A percentile compares a stretch with the other conserved stretches of the same genome.
phyloP scores from a whole-genome alignment of 306 rosid genomes.

The Sechiopsis laciniata region DNA sequence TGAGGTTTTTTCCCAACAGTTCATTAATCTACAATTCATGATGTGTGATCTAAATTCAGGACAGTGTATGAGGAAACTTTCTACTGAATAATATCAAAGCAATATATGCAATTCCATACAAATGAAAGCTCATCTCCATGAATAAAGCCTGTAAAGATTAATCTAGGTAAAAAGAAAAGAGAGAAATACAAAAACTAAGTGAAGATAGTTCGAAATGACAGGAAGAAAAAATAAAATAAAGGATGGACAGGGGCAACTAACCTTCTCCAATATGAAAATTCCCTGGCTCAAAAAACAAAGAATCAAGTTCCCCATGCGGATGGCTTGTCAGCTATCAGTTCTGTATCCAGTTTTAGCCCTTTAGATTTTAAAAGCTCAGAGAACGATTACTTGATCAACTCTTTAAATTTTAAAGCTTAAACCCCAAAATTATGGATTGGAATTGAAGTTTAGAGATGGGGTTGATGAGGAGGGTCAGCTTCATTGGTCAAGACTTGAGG shows the following conservation, averaged over 20 bases:
- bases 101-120: neutral
- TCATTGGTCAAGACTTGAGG: too few relatives aligned
- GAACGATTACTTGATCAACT: neutral
- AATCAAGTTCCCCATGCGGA: slow-evolving; percentile 42
- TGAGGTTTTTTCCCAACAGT: too few relatives aligned
- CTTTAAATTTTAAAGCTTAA: neutral
- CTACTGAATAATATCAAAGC: neutral
- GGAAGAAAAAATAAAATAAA: slow-evolving; percentile 7
- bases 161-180: neutral
- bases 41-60: neutral
- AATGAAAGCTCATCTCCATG: neutral
- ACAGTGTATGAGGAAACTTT: too few relatives aligned
- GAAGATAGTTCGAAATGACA: slow-evolving; percentile 33
- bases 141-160: neutral
- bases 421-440: neutral
- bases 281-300: slow-evolving; percentile 31
- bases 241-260: slow-evolving; percentile 19
- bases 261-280: slow-evolving; percentile 26
- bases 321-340: too few relatives aligned
- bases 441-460: slow-evolving; percentile 12
- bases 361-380: neutral
- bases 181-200: slow-evolving; percentile 13
- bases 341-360: neutral
- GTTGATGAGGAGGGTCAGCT: slow-evolving; percentile 2
- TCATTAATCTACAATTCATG: too few relatives aligned